These are phyloP conservation scores for Persicaria maculosa DNA, from an alignment of 148 eudicot genomes.

Conservation along the genomic window DNA sequence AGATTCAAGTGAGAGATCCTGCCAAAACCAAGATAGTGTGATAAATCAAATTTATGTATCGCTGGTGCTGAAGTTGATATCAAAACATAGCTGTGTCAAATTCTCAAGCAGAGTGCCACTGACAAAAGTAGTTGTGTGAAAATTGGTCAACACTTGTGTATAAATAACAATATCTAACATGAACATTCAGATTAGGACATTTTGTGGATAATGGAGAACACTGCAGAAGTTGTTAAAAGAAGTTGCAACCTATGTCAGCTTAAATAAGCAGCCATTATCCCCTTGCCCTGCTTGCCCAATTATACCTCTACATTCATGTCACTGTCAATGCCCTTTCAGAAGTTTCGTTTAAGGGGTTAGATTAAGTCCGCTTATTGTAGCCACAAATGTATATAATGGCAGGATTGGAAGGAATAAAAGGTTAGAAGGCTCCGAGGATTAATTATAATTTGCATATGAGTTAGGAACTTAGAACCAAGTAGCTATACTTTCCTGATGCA, in stretches of 20 bases:
- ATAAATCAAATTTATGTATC: neutral
- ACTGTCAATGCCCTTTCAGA: neutral
- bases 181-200: neutral
- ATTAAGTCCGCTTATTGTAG: neutral
- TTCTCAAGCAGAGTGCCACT: neutral
- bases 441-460: neutral
- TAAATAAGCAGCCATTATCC: neutral
- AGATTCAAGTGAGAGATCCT: slow-evolving; percentile 62
- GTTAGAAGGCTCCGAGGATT: neutral
- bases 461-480: neutral
- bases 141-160: neutral
- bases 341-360: neutral
- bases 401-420: neutral
- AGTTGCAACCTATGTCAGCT: neutral
- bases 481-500: neutral
- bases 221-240: neutral
- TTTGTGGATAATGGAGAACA: neutral
- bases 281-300: slow-evolving; percentile 1
- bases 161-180: neutral
- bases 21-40: slow-evolving; percentile 5
- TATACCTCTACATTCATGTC: neutral
- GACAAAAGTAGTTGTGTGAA: neutral
- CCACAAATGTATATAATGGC: neutral
- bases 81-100: neutral
- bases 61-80: neutral